Evolutionary conservation across 2,329 filamentous ascomycete species (phyloP), one percentile per base, ranked within the genome.

Genomic region (Shiraia sp.): DNA sequence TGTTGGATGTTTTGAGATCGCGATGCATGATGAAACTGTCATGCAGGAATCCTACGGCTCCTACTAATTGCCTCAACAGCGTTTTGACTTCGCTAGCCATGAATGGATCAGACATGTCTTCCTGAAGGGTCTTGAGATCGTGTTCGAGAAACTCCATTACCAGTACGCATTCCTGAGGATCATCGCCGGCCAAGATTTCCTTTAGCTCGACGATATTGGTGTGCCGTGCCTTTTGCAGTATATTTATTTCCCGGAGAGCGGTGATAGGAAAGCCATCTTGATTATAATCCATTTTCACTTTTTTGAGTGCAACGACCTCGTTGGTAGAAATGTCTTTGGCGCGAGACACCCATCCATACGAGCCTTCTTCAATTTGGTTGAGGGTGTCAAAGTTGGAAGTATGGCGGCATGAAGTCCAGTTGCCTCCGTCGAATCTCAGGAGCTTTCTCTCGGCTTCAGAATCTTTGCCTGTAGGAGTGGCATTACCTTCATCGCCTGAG

Each of bases 141-240:
- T 99, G 93, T 75, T 97, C 92, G 60, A 96, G 78, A 71, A 97
- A 99, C 65, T 96, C 91, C 79, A 99, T 92, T 50, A 97, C 93
- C 42, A 99, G 82, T 69, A 90, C 95, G 53, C 96, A 86, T 73
- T 86, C 81, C 47, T 79, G 75, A 51, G 80, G 69, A 25, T 70
- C 72, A 46, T 85, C 82, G 3, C 89, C 88, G 29, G 92, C 82
- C 0, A 97, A 89, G 6, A 97, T 86, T 66, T 97, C 92, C 41
- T 83, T 79, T 40, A 99, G 73, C 29, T 78, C 73, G 10, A 99
- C 90, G 49, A 99, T 82, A 66, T 97, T 95, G 38, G 79, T 74
- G 72, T 97, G 90, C 32, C 80, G 75, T 45, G 88, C 89, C 63
- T 88, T 86, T 59, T 86, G 83, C 19, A 99, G 76, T 24, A 92